phyloP scores from a whole-genome alignment of 148 eudicot genomes.

The Vaccinium corymbosum region DNA sequence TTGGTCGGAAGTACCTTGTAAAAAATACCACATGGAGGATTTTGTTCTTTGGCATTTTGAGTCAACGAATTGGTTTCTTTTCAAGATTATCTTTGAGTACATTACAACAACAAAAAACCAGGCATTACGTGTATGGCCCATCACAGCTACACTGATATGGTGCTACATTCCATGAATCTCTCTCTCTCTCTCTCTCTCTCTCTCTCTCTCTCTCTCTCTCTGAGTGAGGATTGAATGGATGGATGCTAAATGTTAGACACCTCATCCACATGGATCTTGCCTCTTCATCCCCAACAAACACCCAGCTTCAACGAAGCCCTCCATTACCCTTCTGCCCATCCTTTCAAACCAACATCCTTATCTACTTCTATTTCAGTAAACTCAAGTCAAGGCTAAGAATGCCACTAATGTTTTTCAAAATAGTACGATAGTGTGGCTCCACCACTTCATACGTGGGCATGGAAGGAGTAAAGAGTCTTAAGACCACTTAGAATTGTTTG shows the following conservation, averaged over 20 bases:
- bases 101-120: not conserved
- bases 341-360: not conserved
- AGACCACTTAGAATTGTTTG: too few relatives aligned
- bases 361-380: conserved; percentile 4
- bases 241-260: not conserved
- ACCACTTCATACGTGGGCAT: too few relatives aligned
- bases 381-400: not conserved
- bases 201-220: conserved; percentile 16
- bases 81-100: not conserved
- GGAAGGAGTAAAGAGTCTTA: too few relatives aligned
- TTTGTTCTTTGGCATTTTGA: not conserved
- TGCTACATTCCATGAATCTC: conserved; percentile 13
- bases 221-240: not conserved
- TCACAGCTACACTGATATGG: conserved; percentile 3
- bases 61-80: not conserved
- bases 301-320: conserved; percentile 11
- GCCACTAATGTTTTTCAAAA: too few relatives aligned
- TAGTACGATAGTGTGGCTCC: too few relatives aligned
- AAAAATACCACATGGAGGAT: not conserved
- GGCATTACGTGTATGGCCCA: conserved; percentile 4
- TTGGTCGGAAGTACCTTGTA: not conserved
- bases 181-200: conserved; percentile 14
- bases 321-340: conserved; percentile 15
- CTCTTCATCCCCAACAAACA: conserved; percentile 7
- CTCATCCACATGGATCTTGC: conserved; percentile 17